Base-by-base conservation (phyloP, 805 yeast species). In the Saccharomycopsis babjevae region DNA sequence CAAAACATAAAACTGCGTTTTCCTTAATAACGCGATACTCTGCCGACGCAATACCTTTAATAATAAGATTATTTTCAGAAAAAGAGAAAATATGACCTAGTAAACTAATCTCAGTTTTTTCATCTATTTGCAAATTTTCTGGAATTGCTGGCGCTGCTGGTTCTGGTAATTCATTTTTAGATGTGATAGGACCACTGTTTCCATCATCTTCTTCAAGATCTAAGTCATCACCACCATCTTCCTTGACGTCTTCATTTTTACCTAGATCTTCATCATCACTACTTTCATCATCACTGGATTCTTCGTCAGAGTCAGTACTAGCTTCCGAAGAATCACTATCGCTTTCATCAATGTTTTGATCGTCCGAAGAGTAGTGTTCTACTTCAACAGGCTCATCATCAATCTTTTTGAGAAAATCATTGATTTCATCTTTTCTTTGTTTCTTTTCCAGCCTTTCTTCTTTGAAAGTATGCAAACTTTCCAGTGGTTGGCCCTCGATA, bases 21-120 rank as follows among this genome's bases (percentile, higher is more conserved):
- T 90, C 97, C 65, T 85, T 88, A 40, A 93, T 76, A 2, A 91
- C 87, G 52, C 92, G 76, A 69, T 84, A 87, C 68, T 94, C 97
- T 13, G 96, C 98, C 1, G 97, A 88, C 1, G 78, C 72, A 15
- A 74, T 73, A 0, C 96, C 94, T 67, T 83, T 83, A 28, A 94
- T 77, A 5, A 94, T 80, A 1, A 88, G 80, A 61, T 87, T 85
- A 59, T 77, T 79, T 50, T 90, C 96, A 7, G 89, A 91, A 10
- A 87, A 74, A 0, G 85, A 84, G 10, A 79, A 78, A 6, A 93
- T 75, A 6, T 74, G 76, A 2, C 99, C 99, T 20, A 91, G 77
- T 32, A 77, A 79, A 64, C 89, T 88, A 15, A 92, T 80, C 0
- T 86, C 84, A 1, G 90, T 84, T 6, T 73, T 72, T n/a, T 75